phyloP scores from a whole-genome alignment of 306 rosid species.

The Cyamopsis tetragonoloba region DNA sequence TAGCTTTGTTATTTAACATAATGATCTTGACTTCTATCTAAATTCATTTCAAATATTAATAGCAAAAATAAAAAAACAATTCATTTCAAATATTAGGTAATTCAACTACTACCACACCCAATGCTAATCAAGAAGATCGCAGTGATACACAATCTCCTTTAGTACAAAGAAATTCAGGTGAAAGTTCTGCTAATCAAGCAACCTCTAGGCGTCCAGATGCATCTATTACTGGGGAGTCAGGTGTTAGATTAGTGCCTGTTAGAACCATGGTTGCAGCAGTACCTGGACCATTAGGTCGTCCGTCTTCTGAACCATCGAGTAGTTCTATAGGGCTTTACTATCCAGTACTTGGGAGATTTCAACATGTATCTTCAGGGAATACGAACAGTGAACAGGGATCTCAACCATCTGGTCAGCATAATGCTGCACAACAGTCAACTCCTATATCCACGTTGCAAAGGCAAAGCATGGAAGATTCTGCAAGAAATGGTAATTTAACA shows the following conservation, averaged over 20 bases:
- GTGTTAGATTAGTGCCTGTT: slow-evolving; percentile 75
- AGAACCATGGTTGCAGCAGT: slow-evolving; percentile 87
- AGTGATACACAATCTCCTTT: slow-evolving; percentile 47
- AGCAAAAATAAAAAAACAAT: too few relatives aligned
- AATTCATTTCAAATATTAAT: slow-evolving; percentile 30
- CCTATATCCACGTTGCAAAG: slow-evolving; percentile 42
- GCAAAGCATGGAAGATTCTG: slow-evolving; percentile 49
- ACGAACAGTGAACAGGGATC: slow-evolving; percentile 54
- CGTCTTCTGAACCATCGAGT: slow-evolving; percentile 68
- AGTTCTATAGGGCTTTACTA: slow-evolving; percentile 74
- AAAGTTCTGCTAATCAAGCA: slow-evolving; percentile 53
- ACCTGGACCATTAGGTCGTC: slow-evolving; percentile 60
- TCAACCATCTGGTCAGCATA: slow-evolving; percentile 55
- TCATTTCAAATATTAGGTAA: slow-evolving; percentile 51
- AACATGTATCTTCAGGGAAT: slow-evolving; percentile 57
- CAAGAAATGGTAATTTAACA: slow-evolving; percentile 63
- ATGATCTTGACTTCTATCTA: slow-evolving; percentile 8
- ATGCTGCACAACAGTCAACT: slow-evolving; percentile 35
- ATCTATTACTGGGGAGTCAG: slow-evolving; percentile 56
- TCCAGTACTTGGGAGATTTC: slow-evolving; percentile 83
- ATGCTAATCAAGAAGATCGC: slow-evolving; percentile 56
- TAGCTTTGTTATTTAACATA: not conserved
- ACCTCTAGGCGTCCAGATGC: slow-evolving; percentile 53
- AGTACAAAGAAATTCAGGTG: slow-evolving; percentile 61
- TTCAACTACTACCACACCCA: slow-evolving; percentile 47